A percentile compares a stretch with the other conserved stretches of the same genome.
Conservation (phyloP, 352 stramenopile species). For the Phytophthora lateralis region DNA sequence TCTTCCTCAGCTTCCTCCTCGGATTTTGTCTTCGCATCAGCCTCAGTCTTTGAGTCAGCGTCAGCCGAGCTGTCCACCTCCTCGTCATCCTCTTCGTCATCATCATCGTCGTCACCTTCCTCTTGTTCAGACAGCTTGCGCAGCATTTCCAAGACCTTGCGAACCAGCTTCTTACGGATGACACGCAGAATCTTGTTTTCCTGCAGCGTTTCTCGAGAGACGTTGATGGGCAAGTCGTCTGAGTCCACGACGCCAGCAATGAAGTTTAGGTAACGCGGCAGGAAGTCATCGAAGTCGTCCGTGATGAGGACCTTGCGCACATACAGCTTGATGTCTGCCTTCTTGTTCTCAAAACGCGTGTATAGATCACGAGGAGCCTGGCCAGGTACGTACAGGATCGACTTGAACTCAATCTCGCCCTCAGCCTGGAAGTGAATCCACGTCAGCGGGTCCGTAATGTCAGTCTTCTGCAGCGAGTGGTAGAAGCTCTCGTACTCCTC, state of each 20-base stretch:
- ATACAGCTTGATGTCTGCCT: constrained; percentile 96
- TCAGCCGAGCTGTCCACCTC: constrained; percentile 52
- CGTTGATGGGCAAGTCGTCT: constrained; percentile 99
- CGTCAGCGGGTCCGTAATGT: constrained; percentile 87
- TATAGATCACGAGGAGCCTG: constrained; percentile 88
- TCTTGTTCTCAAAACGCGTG: constrained; percentile 92
- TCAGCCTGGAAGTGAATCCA: constrained; percentile 99
- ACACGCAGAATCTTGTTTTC: constrained; percentile 99
- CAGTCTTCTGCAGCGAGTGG: constrained; percentile 93
- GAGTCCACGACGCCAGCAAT: constrained; percentile 99
- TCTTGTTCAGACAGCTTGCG: constrained; percentile 91
- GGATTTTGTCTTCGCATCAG: constrained; percentile 82
- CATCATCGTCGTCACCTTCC: constrained; percentile 82
- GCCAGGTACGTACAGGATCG: constrained; percentile 97
- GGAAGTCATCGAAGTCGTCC: constrained; percentile 97
- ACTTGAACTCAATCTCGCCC: constrained; percentile 99
- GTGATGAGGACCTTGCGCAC: constrained; percentile 99
- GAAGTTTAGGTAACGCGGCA: constrained; percentile 99
- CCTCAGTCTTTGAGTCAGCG: constrained; percentile 65
- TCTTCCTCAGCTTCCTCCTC: constrained; percentile 46
- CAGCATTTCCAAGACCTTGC: constrained; percentile 99
- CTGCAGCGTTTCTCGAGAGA: constrained; percentile 99
- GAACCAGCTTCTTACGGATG: constrained; percentile 99
- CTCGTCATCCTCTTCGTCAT: constrained; percentile 60
- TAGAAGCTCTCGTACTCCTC: constrained; percentile 99